These are phyloP conservation scores for Cryptosporidium viatorum DNA, from an alignment of 169 alveolate genomes.

Conservation along the genomic window DNA sequence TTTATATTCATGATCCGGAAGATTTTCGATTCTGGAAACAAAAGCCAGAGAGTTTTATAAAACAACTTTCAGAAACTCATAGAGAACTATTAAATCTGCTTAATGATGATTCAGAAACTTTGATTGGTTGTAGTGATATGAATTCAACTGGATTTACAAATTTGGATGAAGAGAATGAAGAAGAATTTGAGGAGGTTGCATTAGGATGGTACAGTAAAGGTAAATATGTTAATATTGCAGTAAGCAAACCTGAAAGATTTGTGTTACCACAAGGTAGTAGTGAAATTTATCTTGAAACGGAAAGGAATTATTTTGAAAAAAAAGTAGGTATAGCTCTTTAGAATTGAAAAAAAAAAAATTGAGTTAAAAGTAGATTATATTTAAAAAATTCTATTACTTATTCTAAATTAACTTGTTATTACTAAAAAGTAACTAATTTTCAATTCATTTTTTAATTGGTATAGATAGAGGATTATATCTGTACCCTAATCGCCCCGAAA, in stretches of 20 bases:
- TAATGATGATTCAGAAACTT: constrained; percentile 58
- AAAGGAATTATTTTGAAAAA: constrained; percentile 34
- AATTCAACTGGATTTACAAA: constrained; percentile 44
- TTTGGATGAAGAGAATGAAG: constrained; percentile 63
- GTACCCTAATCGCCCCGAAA: constrained; percentile 50
- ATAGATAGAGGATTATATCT: constrained; percentile 57
- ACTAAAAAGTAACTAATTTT: background rate
- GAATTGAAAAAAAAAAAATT: background rate
- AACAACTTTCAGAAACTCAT: constrained; percentile 48
- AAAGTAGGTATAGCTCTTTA: background rate
- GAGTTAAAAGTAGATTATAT: constrained; percentile 21
- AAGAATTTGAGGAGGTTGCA: constrained; percentile 73
- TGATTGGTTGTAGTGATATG: constrained; percentile 57
- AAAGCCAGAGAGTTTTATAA: constrained; percentile 57
- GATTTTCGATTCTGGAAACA: constrained; percentile 73
- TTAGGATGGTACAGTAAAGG: constrained; percentile 47
- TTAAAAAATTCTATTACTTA: background rate
- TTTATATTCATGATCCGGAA: constrained; percentile 69
- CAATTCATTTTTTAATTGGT: constrained; percentile 36
- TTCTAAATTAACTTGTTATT: background rate
- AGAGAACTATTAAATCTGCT: constrained; percentile 33
- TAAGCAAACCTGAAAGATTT: constrained; percentile 72
- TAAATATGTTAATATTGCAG: constrained; percentile 59
- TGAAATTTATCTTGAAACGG: constrained; percentile 42
- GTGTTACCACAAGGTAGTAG: constrained; percentile 51